Conservation (phyloP, 441 rosid genomes). For the Mallotus repandus region DNA sequence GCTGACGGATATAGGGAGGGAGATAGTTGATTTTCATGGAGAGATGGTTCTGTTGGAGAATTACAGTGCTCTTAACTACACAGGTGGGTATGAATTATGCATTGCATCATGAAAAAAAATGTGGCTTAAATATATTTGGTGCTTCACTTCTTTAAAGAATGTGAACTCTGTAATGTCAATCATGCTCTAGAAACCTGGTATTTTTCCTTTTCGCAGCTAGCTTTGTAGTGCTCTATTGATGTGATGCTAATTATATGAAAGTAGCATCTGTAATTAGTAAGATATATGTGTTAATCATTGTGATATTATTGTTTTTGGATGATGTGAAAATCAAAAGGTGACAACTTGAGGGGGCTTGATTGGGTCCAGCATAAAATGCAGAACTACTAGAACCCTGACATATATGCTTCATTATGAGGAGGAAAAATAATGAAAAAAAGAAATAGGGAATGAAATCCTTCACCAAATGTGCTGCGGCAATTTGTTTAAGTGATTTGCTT, state of each 20-base stretch:
- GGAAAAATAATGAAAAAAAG: not conserved
- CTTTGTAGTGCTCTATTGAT: not conserved
- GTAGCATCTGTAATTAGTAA: not conserved
- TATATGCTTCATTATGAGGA: not conserved
- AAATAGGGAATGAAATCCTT: not conserved
- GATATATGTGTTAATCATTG: not conserved
- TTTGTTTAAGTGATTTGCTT: not conserved
- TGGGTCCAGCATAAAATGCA: too few species aligned
- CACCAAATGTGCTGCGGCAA: not conserved
- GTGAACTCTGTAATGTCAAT: not conserved
- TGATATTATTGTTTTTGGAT: not conserved
- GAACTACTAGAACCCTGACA: too few species aligned
- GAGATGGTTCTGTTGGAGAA: slow-evolving; percentile 92
- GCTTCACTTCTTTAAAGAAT: not conserved
- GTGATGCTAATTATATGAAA: not conserved
- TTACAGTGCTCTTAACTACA: slow-evolving; percentile 91
- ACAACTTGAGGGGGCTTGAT: too few species aligned
- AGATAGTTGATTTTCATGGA: slow-evolving; percentile 86
- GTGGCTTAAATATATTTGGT: not conserved
- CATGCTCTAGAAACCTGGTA: not conserved
- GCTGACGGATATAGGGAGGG: slow-evolving; percentile 55
- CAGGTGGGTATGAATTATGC: slow-evolving; percentile 40
- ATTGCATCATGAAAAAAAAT: not conserved
- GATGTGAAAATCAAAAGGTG: not conserved
- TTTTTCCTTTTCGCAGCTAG: not conserved